Conservation (phyloP, 352 stramenopile genomes). For the Phytopythium boreale region DNA sequence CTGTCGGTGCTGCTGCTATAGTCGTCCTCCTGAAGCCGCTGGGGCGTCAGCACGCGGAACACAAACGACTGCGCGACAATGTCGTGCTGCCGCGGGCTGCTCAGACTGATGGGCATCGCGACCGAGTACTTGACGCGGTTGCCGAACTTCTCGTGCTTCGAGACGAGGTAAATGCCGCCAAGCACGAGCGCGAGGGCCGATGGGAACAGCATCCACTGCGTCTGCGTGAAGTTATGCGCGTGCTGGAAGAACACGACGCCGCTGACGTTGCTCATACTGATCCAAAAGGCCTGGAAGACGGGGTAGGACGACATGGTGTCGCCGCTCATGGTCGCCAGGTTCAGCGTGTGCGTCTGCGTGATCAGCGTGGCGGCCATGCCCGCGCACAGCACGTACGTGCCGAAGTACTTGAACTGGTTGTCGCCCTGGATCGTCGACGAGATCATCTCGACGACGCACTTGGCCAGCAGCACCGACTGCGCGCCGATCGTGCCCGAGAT, state of each 20-base stretch:
- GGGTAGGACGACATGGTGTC: slow-evolving; percentile 87
- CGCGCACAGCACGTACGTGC: slow-evolving; percentile 74
- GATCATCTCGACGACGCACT: slow-evolving; percentile 85
- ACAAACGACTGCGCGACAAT: slow-evolving; percentile 89
- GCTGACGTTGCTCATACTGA: slow-evolving; percentile 86
- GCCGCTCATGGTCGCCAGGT: slow-evolving; percentile 81
- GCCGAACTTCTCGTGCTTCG: slow-evolving; percentile 88
- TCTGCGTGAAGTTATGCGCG: slow-evolving; percentile 71
- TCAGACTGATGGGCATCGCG: slow-evolving; percentile 85
- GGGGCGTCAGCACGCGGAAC: slow-evolving; percentile 79
- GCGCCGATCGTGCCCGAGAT: slow-evolving; percentile 83
- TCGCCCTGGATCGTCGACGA: slow-evolving; percentile 74
- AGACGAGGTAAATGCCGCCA: slow-evolving; percentile 73
- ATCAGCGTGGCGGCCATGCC: slow-evolving; percentile 74
- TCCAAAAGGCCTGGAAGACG: slow-evolving; percentile 88
- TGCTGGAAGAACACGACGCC: slow-evolving; percentile 89
- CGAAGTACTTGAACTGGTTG: slow-evolving; percentile 87
- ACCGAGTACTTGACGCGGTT: slow-evolving; percentile 89
- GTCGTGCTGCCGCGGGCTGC: slow-evolving; percentile 79
- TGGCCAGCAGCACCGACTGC: slow-evolving; percentile 80
- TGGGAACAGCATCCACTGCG: slow-evolving; percentile 85
- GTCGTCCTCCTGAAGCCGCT: slow-evolving; percentile 65
- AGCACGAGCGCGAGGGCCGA: slow-evolving; percentile 67
- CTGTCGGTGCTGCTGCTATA: slow-evolving; percentile 45
- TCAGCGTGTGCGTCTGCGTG: slow-evolving; percentile 84